Percentiles rank a stretch among this genome's conserved stretches.
Evolutionary conservation across 306 rosid species (phyloP).

Genomic region (Prunus davidiana): DNA sequence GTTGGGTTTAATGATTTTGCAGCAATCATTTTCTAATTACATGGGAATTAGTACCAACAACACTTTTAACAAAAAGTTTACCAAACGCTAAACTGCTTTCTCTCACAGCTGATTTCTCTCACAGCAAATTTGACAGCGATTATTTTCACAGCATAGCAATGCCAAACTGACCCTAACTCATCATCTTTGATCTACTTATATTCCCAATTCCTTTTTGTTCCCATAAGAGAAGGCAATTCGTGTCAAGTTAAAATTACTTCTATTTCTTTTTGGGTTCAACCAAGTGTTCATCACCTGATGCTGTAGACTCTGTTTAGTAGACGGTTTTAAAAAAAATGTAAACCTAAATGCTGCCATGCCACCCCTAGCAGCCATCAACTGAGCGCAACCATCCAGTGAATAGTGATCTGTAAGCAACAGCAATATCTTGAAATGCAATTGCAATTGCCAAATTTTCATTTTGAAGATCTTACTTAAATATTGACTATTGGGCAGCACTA

Average conservation of each 20-base stretch:
- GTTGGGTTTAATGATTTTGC: too few species aligned
- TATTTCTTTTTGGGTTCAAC: background rate
- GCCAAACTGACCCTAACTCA: too few species aligned
- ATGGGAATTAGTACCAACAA: too few species aligned
- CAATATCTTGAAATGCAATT: background rate
- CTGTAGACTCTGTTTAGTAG: background rate
- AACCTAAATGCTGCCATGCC: background rate
- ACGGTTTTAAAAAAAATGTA: background rate
- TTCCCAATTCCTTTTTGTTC: too few species aligned
- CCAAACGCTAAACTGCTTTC: too few species aligned
- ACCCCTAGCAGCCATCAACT: background rate
- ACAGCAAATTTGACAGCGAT: too few species aligned
- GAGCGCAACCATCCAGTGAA: background rate
- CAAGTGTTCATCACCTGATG: background rate
- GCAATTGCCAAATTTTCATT: background rate
- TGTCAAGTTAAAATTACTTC: background rate
- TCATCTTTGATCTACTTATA: too few species aligned
- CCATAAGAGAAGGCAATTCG: background rate
- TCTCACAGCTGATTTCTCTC: too few species aligned
- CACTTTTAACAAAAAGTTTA: too few species aligned
- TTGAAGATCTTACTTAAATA: background rate
- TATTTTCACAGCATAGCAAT: too few species aligned
- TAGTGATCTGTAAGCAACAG: background rate
- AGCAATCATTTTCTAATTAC: too few species aligned
- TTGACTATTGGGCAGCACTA: background rate